These are phyloP conservation scores for Calonectria leucothoes DNA, from an alignment of 2,329 filamentous ascomycete genomes.

Conservation along the genomic window DNA sequence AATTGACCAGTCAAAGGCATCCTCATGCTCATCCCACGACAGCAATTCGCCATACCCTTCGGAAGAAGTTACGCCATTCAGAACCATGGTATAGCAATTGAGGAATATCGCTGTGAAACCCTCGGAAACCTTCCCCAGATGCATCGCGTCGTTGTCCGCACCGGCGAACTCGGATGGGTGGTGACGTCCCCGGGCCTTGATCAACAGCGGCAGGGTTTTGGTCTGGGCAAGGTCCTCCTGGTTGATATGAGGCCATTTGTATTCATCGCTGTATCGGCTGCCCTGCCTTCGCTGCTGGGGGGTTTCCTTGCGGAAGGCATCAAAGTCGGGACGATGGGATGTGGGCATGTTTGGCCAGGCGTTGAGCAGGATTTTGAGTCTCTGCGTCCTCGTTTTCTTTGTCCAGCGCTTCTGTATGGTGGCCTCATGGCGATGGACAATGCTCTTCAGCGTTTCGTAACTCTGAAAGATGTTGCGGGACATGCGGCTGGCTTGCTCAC, in stretches of 20 bases:
- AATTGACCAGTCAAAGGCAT: constrained; percentile 52
- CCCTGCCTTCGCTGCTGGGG: constrained; percentile 22
- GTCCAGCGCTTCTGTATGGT: constrained; percentile 65
- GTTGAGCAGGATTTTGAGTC: constrained; percentile 57
- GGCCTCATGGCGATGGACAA: constrained; percentile 62
- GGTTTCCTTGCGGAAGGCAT: constrained; percentile 44
- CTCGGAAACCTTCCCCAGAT: constrained; percentile 41
- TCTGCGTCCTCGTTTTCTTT: constrained; percentile 62
- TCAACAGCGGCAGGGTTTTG: constrained; percentile 58
- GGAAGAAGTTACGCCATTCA: constrained; percentile 42
- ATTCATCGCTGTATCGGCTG: constrained; percentile 47
- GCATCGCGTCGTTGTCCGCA: constrained; percentile 53
- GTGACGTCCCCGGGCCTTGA: constrained; percentile 63
- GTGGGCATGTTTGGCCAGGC: constrained; percentile 62
- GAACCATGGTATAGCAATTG: constrained; percentile 47
- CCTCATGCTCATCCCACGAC: constrained; percentile 45
- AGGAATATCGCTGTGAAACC: constrained; percentile 43
- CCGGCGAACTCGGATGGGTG: constrained; percentile 59
- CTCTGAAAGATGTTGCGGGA: constrained; percentile 46
- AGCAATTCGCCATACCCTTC: constrained; percentile 52
- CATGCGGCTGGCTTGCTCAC: constrained; percentile 20
- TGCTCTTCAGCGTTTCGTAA: constrained; percentile 51
- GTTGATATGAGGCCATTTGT: constrained; percentile 67
- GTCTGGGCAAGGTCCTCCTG: constrained; percentile 63
- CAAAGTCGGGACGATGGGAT: constrained; percentile 64